Evolutionary conservation across 345 rosid species (phyloP), one percentile per base, ranked within the genome.

Genomic region (Salix udensis): DNA sequence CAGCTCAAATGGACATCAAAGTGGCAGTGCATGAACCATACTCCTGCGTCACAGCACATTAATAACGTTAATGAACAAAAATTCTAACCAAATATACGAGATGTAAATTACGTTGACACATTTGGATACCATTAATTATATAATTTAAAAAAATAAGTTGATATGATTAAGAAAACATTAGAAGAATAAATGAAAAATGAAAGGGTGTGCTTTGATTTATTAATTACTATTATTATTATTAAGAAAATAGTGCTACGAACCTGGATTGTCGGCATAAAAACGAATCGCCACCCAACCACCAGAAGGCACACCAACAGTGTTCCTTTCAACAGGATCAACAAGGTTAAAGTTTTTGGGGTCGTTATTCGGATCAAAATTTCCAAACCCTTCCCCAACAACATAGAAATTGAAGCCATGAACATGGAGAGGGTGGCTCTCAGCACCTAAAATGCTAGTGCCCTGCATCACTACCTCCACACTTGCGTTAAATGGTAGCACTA

Each of bases 391-490:
- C 15, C 94, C 94, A 28, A 94, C 91, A 71, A 94, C 86, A 50
- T 31, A 92, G 79, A 92, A 90, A 82, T 89, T 88, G 78, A 60
- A 84, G 42, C 98, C 94, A 78, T 94, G 97, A 36, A 94, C 82
- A 77, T 94, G 97, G 7, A 90, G 39, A 68, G 98, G 98, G 79
- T 94, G 98, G 81, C 91, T 89, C 74, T 92, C 94, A 23, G 86
- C 84, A 61, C 91, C 93, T 58, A 89, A 52, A 48, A 94, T 88
- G 74, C 89, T 91, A n/a, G 97, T 91, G 67, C 74, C 96, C 50
- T 94, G 98, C 81, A 92, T n/a, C 42, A 92, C 89, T 23, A 91
- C 55, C 75, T 94, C 96, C 21, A 89, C 91, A n/a, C 82, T 88
- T 12, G 94, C 80, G 70, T 88, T 87, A 77, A 87, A 92, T 39